Evolutionary conservation across 2,329 filamentous ascomycete species (phyloP), one percentile per base, ranked within the genome.

Genomic region (Corinectria fuckeliana): DNA sequence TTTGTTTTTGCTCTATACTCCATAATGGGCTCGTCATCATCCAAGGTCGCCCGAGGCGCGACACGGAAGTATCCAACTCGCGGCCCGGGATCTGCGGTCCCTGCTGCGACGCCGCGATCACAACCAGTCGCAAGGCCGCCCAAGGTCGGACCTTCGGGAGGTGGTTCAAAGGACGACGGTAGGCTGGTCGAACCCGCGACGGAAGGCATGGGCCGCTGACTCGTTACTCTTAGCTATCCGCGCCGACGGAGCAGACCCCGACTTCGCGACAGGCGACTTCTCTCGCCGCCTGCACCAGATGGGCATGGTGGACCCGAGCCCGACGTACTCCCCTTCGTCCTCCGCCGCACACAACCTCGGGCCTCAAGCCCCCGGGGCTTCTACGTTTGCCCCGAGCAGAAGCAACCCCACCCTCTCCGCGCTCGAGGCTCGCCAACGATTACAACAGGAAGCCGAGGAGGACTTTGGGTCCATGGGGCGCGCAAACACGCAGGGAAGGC

Each of bases 281-380:
- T 80, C 83, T 8, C 74, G 74, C 48, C 82, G 84, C 14, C 78
- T 87, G 5, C 78, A 78, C 23, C 74, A 82, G 61, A 85, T 87
- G 79, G 84, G 84, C 68, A 75, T 85, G 26, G 83, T 78, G 8
- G 78, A 82, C 45, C 83, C 84, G 4, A 83, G 81, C 62, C 83
- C 84, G 26, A 84, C 81, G 4, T 81, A 78, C 45, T 85, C 83
- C 5, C 76, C 80, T 21, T 84, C 82, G 2, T 85, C 83, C 7
- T 82, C 75, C 2, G 82, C 77, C 7, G 63, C 65, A 21, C 26
- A 63, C 11, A 55, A 66, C 52, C 58, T 62, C 54, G 45, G 54
- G 21, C 63, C 48, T 62, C 63, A 56, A 65, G 66, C 10, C 56
- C 56, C 73, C 2, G 34, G 58, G 8, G 51, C 61, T 2, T 73